Evolutionary conservation across 345 rosid genomes (phyloP), one percentile per base, ranked within the genome.

Genomic region (Hypericum perforatum): DNA sequence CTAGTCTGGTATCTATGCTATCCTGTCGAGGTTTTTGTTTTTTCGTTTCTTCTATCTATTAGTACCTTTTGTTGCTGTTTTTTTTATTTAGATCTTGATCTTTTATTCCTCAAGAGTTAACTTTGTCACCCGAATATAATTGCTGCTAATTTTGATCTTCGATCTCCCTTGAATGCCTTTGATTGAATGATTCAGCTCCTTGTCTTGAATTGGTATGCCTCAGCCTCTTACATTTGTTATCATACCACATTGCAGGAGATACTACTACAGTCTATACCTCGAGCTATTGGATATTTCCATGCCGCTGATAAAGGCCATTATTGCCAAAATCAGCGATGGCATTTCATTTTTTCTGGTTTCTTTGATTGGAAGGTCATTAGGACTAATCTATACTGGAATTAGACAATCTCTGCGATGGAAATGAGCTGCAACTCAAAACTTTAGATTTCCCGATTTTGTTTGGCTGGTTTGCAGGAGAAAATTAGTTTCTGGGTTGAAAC

Each of bases 351-450:
- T 85, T 72, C 87, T 87, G 2, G 85, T 85, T 59, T 63, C 86
- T 64, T 74, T 91, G 80, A 85, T 85, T 49, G 94, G 95, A 73
- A 81, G 94, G 70, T 85, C 96, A 22, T 62, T 80, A 58, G 95
- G 95, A 55, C 90, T 85, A 62, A 80, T 87, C 72, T 87, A 82
- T 65, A 82, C 95, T 5, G 96, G 96, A 60, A 82, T 91, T 59
- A 78, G 98, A 73, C 96, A 87, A 74, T 81, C 98, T 46, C 76
- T 87, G 41, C 60, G 82, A 48, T 91, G 95, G 98, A 91, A 87
- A 70, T 85, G 74, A 82, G 68, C 49, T 72, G 47, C 45, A 47
- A 56, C 56, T 37, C 53, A 51, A 54, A 50, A 41, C 51, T 50
- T 61, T 52, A 50, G 10, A 14, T 8, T 16, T 40, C 57, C 41